Conservation (phyloP, 371 early-diverging fungal species). For the Nematocida sp. region DNA sequence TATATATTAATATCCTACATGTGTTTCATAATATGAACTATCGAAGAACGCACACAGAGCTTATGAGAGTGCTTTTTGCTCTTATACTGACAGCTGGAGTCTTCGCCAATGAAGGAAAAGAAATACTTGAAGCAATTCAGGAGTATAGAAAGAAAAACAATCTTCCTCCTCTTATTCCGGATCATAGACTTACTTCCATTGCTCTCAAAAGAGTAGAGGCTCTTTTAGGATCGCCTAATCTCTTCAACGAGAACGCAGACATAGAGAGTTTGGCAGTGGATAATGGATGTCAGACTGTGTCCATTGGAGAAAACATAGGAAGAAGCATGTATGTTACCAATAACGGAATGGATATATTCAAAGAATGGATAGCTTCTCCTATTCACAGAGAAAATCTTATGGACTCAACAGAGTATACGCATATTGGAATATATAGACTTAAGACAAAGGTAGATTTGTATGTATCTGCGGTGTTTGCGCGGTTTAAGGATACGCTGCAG, state of each 20-base stretch:
- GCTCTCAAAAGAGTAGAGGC: conserved; percentile 57
- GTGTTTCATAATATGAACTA: not conserved
- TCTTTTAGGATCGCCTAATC: conserved; percentile 54
- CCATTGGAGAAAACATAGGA: conserved; percentile 63
- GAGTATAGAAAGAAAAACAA: conserved; percentile 56
- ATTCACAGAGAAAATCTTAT: conserved; percentile 66
- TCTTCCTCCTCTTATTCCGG: conserved; percentile 34
- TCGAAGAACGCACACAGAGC: no score
- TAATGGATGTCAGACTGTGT: conserved; percentile 32
- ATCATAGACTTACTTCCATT: conserved; percentile 33
- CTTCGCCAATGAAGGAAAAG: not conserved
- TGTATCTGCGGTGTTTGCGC: conserved; percentile 62
- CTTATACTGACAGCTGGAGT: conserved; percentile 1
- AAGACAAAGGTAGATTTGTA: conserved; percentile 7
- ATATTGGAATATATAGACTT: conserved; percentile 59
- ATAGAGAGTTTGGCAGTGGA: conserved; percentile 21
- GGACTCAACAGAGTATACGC: conserved; percentile 63
- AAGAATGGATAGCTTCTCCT: conserved; percentile 62
- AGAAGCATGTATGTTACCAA: conserved; percentile 65
- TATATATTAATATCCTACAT: conserved; percentile 6
- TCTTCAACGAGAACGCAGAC: conserved; percentile 53
- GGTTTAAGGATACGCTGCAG: not conserved
- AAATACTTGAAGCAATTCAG: conserved; percentile 60
- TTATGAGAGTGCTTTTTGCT: conserved; percentile 14
- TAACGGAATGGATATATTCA: conserved; percentile 56